Evolutionary conservation across 1,139 yeast species (phyloP).

Genomic region (Entelexis paramagnoliae): DNA sequence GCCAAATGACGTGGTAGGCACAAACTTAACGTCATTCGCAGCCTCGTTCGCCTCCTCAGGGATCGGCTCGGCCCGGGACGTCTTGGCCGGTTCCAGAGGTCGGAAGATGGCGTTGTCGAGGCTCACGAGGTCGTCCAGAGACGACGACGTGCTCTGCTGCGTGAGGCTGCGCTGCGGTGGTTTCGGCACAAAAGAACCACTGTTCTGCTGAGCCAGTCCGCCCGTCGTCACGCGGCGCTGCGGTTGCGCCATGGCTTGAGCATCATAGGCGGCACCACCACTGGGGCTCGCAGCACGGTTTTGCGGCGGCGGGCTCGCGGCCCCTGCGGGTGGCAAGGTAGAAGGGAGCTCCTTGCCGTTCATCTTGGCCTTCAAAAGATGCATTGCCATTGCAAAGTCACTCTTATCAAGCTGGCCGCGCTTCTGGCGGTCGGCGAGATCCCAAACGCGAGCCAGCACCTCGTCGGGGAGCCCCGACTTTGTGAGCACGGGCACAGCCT

Average conservation of each 20-base stretch:
- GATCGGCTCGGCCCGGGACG: neutral
- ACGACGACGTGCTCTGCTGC: conserved; percentile 12
- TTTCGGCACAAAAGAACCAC: neutral
- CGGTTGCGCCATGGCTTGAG: conserved; percentile 18
- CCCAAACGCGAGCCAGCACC: conserved; percentile 86
- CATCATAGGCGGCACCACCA: conserved; percentile 9
- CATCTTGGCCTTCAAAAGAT: conserved; percentile 72
- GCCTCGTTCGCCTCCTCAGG: conserved; percentile 4
- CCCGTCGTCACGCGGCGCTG: conserved; percentile 23
- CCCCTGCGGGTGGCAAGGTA: conserved; percentile 26
- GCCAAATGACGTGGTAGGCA: conserved; percentile 64
- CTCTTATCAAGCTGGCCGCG: conserved; percentile 68
- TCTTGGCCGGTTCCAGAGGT: conserved; percentile 19
- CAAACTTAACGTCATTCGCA: conserved; percentile 30
- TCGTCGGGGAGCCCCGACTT: conserved; percentile 82
- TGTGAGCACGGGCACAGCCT: conserved; percentile 81
- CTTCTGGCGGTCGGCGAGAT: conserved; percentile 79
- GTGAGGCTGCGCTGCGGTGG: conserved; percentile 15
- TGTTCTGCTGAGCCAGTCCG: conserved; percentile 23
- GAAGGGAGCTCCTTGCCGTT: conserved; percentile 71
- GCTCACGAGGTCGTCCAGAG: conserved; percentile 25
- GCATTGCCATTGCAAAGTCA: conserved; percentile 92
- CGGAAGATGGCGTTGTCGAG: conserved; percentile 23
- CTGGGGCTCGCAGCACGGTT: conserved; percentile 23
- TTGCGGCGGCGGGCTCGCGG: conserved; percentile 14